Evolutionary conservation across 192 early-diverging fungal species (phyloP), one percentile per base, ranked within the genome.

Genomic region (Linnemannia schmuckeri): DNA sequence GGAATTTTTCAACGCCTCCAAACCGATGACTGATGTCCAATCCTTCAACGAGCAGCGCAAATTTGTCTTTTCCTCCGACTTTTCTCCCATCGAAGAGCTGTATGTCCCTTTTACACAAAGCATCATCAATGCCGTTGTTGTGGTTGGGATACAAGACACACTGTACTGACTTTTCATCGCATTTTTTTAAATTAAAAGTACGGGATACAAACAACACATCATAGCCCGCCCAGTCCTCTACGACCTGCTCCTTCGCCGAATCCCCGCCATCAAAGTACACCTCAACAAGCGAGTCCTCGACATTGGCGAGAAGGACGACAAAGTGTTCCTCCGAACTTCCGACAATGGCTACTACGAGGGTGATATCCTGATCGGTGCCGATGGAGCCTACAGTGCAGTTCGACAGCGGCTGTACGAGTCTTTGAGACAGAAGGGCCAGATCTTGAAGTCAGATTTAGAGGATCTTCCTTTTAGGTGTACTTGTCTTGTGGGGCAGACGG

Each of bases 331-430:
- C 55, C 47, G 15, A 15, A 81, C 71, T 66, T 46, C 72, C 5
- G 88, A 89, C 27, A 47, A 68, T 12, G 42, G 72, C 1, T 35
- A n/a, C 13, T 20, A 61, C 5, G 69, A 72, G 33, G 88, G 88
- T 4, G 76, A 76, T 55, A 49, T 88, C 20, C 40, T 89, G 20
- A 82, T 89, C 0, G 88, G 85, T 40, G 79, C 80, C 0, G 89
- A 89, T 74, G 86, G 86, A 49, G 77, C 78, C 3, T 78, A 79
- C 30, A 82, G 80, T 42, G 70, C 46, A 1, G 76, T 88, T 2
- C 80, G 86, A 37, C 74, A 82, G 40, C 15, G 69, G 1, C 3
- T 82, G 20, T 82, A 72, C 20, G 27, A 77, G 42, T n/a, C 71
- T 1, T 17, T 82, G 30, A 46, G 37, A 7, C 37, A 77, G 20